phyloP scores from a whole-genome alignment of 1,284 basidiomycete genomes.

The Austroboletus niveus region DNA sequence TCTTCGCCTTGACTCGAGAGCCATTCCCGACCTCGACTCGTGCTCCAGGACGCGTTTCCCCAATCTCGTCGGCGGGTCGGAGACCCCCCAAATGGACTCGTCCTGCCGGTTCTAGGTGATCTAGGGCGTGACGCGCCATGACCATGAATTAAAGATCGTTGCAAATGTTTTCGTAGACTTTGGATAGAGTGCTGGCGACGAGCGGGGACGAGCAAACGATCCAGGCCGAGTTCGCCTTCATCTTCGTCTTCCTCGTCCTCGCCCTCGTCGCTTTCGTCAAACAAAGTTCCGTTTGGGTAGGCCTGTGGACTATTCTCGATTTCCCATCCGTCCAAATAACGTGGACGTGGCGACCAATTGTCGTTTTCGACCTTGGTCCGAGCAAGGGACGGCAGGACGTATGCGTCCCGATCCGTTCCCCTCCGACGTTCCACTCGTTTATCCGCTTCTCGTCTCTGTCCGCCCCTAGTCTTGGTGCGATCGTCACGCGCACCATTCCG shows the following conservation, averaged over 20 bases:
- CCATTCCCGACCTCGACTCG: constrained; percentile 22
- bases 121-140: constrained; percentile 7
- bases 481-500: constrained; percentile 26
- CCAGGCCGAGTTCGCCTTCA: constrained; percentile 63
- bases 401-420: constrained; percentile 24
- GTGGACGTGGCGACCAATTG: constrained; percentile 31
- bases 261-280: constrained; percentile 26
- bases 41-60: constrained; percentile 26
- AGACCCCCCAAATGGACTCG: constrained; percentile 16
- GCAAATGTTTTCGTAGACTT: constrained; percentile 60
- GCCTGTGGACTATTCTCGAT: constrained; percentile 19
- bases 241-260: constrained; percentile 13
- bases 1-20: constrained; percentile 18
- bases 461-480: constrained; percentile 1
- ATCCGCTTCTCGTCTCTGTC: constrained; percentile 10
- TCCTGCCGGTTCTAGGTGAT: constrained; percentile 18
- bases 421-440: constrained; percentile 9
- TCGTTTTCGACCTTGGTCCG: constrained; percentile 42
- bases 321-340: constrained; percentile 24
- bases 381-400: constrained; percentile 40
- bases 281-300: constrained; percentile 19
- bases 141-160: constrained; percentile 15
- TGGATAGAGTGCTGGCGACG: constrained; percentile 69
- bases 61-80: constrained; percentile 11
- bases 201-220: constrained; percentile 64